Base-by-base conservation (phyloP, 202 grass and related monocot genomes). In the Zizania palustris region DNA sequence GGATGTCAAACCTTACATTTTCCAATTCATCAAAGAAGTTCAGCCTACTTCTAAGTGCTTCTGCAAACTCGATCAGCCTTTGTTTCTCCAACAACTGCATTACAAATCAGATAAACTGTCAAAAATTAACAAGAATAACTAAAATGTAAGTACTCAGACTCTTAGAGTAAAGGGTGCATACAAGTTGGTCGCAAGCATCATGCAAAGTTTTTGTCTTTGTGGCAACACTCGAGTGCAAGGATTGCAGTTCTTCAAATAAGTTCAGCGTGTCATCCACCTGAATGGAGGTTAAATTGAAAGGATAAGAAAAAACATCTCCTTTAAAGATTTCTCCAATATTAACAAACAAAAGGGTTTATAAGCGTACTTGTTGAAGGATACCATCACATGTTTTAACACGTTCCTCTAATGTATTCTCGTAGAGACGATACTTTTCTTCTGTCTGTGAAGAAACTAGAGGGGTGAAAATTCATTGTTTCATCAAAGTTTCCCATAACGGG, bases 11-110 rank as follows among this genome's bases (percentile, higher is more conserved):
- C 72, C 89, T 98, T 92, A 98, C 91, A 92, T 94, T 98, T 85
- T 98, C 95, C 72, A 94, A 80, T 73, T 94, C 95, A 50, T 98
- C 87, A 80, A 98, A 98, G 86, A 90, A 98, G 72, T 92, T 94
- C 78, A 98, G 87, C 77, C 86, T 81, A 85, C 85, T 98, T 76
- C 91, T 84, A 77, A 94, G 95, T 65, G 95, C 95, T 64, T 92
- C 89, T 51, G 95, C 84, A 77, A 97, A 97, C 71, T 93, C 89
- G 28, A 97, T 93, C 72, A 97, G 82, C 86, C 95, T 94, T 85
- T 97, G 87, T 73, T 97, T 97, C 85, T 97, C 91, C 65, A 97
- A 74, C 80, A 94, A 79, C 95, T 97, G 78, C 73, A 82, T 67
- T 62, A 61, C 38, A 78, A 5, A 57, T 74, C 4, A 5, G 33